These are phyloP conservation scores for Brassica rapa DNA, from an alignment of 345 rosid species.

Conservation along the genomic window DNA sequence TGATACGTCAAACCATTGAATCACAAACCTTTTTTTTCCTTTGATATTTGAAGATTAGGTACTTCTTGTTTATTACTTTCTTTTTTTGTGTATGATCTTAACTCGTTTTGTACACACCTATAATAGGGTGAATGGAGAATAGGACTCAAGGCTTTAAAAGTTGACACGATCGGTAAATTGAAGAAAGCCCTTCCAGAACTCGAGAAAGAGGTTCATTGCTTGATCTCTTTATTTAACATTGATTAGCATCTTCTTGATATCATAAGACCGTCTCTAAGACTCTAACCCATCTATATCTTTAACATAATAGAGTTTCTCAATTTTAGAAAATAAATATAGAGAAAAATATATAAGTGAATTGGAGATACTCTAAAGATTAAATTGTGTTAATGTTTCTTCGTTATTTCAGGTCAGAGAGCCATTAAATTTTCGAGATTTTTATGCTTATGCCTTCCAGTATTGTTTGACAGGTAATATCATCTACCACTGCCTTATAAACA, in stretches of 20 bases:
- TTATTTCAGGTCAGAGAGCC: constrained; percentile 66
- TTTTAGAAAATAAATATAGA: background rate
- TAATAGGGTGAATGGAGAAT: constrained; percentile 64
- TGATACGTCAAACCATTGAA: background rate
- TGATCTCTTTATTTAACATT: background rate
- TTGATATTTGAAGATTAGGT: background rate
- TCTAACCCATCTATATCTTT: background rate
- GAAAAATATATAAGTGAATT: background rate
- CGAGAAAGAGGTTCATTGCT: constrained; percentile 73
- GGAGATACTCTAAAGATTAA: background rate
- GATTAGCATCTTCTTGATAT: background rate
- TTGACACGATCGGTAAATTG: constrained; percentile 60
- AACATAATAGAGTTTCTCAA: background rate
- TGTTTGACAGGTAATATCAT: constrained; percentile 73
- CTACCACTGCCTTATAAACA: background rate
- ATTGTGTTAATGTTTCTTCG: background rate
- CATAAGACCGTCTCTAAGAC: background rate
- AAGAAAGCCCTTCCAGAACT: constrained; percentile 73
- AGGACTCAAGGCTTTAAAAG: constrained; percentile 68
- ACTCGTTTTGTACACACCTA: background rate
- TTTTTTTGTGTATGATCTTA: background rate
- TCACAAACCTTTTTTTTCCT: background rate
- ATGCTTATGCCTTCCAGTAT: constrained; percentile 81
- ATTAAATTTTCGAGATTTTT: constrained; percentile 74
- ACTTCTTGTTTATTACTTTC: background rate